Evolutionary conservation across 495 filamentous ascomycete genomes (phyloP), one percentile per base, ranked within the genome.

Genomic region (Penicillium alfredii): DNA sequence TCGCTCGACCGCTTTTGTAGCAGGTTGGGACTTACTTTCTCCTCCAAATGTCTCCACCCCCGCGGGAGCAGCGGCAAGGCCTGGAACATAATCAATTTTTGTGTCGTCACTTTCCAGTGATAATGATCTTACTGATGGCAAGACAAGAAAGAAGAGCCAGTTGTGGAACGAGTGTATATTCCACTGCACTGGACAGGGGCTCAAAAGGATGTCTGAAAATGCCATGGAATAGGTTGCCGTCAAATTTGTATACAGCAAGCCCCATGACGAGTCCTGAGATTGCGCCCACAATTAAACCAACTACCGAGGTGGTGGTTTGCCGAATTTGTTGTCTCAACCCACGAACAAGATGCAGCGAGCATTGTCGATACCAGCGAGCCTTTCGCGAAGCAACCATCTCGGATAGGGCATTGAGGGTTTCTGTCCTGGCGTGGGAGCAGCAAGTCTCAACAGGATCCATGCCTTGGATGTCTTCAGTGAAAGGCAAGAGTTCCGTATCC

Each of bases 311-410:
- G 3, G 64, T 55, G 23, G 50, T 58, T 16, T 60, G 55, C 40
- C 72, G 68, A 55, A 70, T 67, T 47, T 79, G 76, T 52, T 80
- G 76, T 2, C 69, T 60, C 18, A 75, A 55, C 9, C 66, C 56
- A 7, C 76, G 69, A 3, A 30, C 30, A 22, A 74, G 55, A 40
- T 68, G 72, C 22, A 72, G 61, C 50, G 56, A 69, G 4, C 60
- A 46, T 53, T 80, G 76, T 12, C 55, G 53, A 30, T n/a, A 15
- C 45, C 45, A 48, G 16, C 39, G 7, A 8, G 40, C 48, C 44
- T 44, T 47, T 28, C 28, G 81, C 85, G 8, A 86, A 64, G 42
- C 81, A 86, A 45, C 87, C 80, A 0, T 80, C 75, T 0, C 81
- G 83, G 2, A 84, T 5, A 23, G 21, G 6, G 21, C 21, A 9